Evolutionary conservation across 169 alveolate genomes (phyloP), one percentile per base, ranked within the genome.

Genomic region (Plasmodium sp.): DNA sequence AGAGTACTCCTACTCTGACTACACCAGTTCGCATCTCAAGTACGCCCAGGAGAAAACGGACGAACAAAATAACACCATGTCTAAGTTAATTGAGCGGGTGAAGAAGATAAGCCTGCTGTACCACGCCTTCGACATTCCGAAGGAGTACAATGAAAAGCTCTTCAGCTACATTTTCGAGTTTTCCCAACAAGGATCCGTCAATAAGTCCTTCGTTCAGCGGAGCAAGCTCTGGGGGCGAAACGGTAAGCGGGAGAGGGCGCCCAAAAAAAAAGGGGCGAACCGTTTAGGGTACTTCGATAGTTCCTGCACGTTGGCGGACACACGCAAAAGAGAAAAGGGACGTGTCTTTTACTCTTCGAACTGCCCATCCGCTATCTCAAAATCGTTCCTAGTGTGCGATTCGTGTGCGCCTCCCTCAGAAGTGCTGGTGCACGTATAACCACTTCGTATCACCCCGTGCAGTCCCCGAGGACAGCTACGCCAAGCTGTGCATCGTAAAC

Each of bases 81-180:
- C 48, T 5, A 39, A 62, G 36, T 31, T 84, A 45, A 84, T 84
- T 45, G 54, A 90, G 67, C 22, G 58, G 27, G 77, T 41, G n/a
- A 90, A 90, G 73, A 79, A 73, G 4, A 80, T 90, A 18, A 80
- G 41, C 36, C 22, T 90, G 72, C 72, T 79, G 10, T 90, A 90
- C 36, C 94, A 90, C 74, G 83, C 58, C 4, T 90, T 90, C 51
- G 82, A 90, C 54, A 58, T 90, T 41, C 85, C 94, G 39, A 79
- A 90, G 56, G 62, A 58, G 48, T 79, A 79, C 82, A 90, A 90
- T 80, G 94, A 90, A 6, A 90, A 90, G 51, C 39, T 90, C 31
- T 90, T 90, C 54, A 27, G 80, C 34, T 31, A 41, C 36, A 90
- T 90, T 71, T 90, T 62, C 48, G 67, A 71, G 45, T 80, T 79